Conservation (phyloP, 2,329 filamentous ascomycete species). For the Phaeoacremonium minimum region DNA sequence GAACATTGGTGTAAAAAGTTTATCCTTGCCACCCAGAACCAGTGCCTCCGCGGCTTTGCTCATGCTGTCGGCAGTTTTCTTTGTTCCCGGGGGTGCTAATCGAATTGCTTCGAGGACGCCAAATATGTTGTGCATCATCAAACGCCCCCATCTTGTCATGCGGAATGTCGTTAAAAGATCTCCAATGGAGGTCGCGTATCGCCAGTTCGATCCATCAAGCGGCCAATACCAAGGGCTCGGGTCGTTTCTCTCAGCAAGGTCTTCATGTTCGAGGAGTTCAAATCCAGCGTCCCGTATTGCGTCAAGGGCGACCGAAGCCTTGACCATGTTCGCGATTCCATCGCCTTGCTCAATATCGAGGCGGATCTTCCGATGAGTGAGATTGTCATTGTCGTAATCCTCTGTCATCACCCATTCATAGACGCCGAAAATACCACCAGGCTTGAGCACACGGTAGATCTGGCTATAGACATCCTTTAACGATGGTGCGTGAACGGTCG, state of each 20-base stretch:
- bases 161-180: constrained; percentile 26
- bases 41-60: constrained; percentile 42
- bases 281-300: constrained; percentile 70
- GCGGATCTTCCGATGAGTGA: constrained; percentile 64
- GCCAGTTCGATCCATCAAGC: constrained; percentile 9
- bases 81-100: constrained; percentile 63
- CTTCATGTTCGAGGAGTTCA: constrained; percentile 61
- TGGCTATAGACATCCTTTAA: constrained; percentile 70
- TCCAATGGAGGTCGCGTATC: constrained; percentile 5
- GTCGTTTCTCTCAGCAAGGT: constrained; percentile 63
- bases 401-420: constrained; percentile 83
- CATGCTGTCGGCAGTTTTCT: constrained; percentile 72
- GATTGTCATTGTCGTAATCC: constrained; percentile 64
- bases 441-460: constrained; percentile 72
- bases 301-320: constrained; percentile 57
- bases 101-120: constrained; percentile 60
- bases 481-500: constrained; percentile 69
- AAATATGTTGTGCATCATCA: constrained; percentile 60
- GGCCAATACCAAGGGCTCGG: constrained; percentile 64
- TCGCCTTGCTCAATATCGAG: constrained; percentile 74
- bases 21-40: constrained; percentile 8
- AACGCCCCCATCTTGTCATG: constrained; percentile 68
- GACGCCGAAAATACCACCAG: constrained; percentile 70
- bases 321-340: constrained; percentile 76
- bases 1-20: constrained; percentile 10